Evolutionary conservation across 306 rosid genomes (phyloP).

Genomic region (Hylodesmum podocarpum): DNA sequence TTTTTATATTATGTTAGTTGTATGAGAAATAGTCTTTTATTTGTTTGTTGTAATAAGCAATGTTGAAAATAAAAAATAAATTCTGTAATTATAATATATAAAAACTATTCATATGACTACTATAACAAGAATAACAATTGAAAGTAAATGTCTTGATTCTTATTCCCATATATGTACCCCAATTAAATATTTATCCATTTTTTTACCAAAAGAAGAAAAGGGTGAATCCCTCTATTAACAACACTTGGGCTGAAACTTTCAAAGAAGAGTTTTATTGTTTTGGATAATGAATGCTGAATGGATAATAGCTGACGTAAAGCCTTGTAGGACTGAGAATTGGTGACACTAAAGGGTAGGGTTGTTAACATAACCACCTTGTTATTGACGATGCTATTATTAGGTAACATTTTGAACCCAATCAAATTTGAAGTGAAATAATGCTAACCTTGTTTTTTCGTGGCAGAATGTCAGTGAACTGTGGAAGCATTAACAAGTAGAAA

Average conservation of each 20-base stretch:
- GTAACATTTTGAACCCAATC: not conserved
- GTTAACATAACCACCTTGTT: conserved; percentile 21
- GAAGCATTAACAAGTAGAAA: not conserved
- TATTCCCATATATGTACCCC: not conserved
- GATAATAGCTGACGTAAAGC: conserved; percentile 55
- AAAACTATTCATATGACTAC: not conserved
- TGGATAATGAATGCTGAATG: conserved; percentile 47
- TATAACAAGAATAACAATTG: not conserved
- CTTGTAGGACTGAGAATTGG: conserved; percentile 30
- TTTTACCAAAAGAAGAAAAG: not conserved
- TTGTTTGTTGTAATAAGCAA: not conserved
- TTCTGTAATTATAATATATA: not conserved
- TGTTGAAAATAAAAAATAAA: not conserved
- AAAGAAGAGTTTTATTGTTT: not conserved
- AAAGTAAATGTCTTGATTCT: not conserved
- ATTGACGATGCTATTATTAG: conserved; percentile 5
- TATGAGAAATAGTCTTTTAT: not conserved
- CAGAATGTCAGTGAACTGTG: not conserved
- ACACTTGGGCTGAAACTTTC: not conserved
- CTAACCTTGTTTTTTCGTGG: not conserved
- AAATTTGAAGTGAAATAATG: not conserved
- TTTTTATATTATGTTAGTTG: not conserved
- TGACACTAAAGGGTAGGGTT: not conserved
- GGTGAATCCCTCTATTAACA: not conserved
- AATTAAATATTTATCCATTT: not conserved